A percentile compares a stretch with the other conserved stretches of the same genome.
These are phyloP conservation scores for Porodaedalea pini DNA, from an alignment of 1,284 basidiomycete species.

Conservation along the genomic window DNA sequence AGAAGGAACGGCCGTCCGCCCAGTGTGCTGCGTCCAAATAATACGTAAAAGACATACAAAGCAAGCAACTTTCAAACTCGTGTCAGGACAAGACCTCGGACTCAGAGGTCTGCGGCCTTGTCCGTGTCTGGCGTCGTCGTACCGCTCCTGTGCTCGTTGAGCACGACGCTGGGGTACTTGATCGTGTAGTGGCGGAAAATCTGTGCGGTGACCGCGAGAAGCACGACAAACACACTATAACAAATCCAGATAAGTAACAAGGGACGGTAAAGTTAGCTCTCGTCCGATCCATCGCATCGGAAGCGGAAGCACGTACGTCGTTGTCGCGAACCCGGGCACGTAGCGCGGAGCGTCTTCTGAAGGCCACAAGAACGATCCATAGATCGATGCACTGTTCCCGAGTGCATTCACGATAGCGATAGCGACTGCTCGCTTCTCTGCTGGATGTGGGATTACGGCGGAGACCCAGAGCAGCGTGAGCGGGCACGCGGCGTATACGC, in stretches of 20 bases:
- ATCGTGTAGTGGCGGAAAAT: conserved; percentile 15
- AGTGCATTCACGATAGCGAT: conserved; percentile 26
- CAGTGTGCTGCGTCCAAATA: too few relatives aligned
- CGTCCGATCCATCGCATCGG: neutral
- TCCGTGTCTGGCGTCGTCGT: neutral
- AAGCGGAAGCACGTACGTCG: conserved; percentile 22
- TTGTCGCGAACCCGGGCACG: conserved; percentile 38
- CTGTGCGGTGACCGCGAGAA: conserved; percentile 26
- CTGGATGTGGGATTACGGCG: conserved; percentile 30
- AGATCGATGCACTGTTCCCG: conserved; percentile 36
- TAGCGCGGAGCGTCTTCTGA: conserved; percentile 36
- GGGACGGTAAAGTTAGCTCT: neutral
- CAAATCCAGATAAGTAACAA: neutral
- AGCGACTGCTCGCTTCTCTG: conserved; percentile 18
- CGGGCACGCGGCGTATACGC: conserved; percentile 40
- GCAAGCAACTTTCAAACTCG: too few relatives aligned
- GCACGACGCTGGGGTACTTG: conserved; percentile 18
- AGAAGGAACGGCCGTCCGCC: too few relatives aligned
- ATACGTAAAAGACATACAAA: too few relatives aligned
- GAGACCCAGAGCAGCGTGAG: conserved; percentile 38
- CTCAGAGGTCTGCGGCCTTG: neutral
- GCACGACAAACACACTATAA: conserved; percentile 24
- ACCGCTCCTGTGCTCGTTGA: neutral
- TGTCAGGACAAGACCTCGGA: neutral
- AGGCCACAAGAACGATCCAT: conserved; percentile 45